These are phyloP conservation scores for Pseudognaphalium luteoalbum DNA, from an alignment of 129 eudicot species.

Conservation along the genomic window DNA sequence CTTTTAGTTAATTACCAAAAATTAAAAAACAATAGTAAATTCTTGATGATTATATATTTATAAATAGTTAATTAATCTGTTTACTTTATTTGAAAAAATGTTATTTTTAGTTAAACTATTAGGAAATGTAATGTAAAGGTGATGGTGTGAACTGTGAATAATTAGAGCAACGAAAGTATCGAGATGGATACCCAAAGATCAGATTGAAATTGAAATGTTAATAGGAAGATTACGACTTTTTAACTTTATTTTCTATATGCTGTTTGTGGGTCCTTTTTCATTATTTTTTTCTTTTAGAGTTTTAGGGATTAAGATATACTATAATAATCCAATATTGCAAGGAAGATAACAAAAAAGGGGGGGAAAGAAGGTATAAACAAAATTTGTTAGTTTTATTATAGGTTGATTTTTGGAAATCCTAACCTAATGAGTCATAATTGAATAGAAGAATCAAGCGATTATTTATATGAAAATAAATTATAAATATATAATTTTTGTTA, in stretches of 20 bases:
- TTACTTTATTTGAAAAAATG: too few relatives aligned
- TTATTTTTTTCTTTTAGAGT: too few relatives aligned
- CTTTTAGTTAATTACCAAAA: too few relatives aligned
- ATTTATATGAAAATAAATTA: not conserved
- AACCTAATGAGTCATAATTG: not conserved
- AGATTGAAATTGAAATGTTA: constrained; percentile 36
- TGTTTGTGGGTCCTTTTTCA: constrained; percentile 26
- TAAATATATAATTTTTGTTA: not conserved
- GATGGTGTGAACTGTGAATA: constrained; percentile 38
- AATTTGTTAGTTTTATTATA: too few relatives aligned
- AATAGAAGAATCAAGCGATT: not conserved
- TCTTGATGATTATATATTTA: too few relatives aligned
- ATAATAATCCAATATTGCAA: too few relatives aligned
- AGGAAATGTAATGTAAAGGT: constrained; percentile 13
- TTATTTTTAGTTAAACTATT: not conserved
- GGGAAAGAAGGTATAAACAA: too few relatives aligned
- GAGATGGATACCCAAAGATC: constrained; percentile 45
- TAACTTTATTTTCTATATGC: constrained; percentile 31
- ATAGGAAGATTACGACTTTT: constrained; percentile 32
- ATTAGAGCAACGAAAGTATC: constrained; percentile 31
- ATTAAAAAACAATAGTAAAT: too few relatives aligned
- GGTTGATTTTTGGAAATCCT: not conserved
- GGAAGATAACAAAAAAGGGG: too few relatives aligned
- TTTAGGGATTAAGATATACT: too few relatives aligned
- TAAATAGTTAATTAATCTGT: too few relatives aligned